Evolutionary conservation across 805 yeast genomes (phyloP).

Genomic region (Pichia eremophila): DNA sequence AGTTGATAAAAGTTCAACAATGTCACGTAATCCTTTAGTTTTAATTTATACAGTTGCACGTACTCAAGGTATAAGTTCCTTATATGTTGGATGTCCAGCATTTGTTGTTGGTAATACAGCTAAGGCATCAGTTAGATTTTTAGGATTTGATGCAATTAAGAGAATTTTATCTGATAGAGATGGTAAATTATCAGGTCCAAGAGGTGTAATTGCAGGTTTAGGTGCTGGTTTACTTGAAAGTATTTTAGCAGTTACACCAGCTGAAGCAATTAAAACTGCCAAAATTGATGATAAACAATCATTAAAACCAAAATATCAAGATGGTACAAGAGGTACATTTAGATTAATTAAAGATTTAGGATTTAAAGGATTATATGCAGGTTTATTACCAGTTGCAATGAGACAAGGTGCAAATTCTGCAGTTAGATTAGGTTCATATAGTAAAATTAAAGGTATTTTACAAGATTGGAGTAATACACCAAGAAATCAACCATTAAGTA

Average conservation of each 20-base stretch:
- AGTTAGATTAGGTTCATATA: slow-evolving; percentile 88
- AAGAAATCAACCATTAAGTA: slow-evolving; percentile 64
- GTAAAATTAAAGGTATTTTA: slow-evolving; percentile 69
- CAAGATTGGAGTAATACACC: slow-evolving; percentile 62
- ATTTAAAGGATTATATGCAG: slow-evolving; percentile 74
- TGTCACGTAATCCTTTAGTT: slow-evolving; percentile 76
- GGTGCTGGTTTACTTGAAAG: slow-evolving; percentile 95
- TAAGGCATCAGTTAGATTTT: slow-evolving; percentile 89
- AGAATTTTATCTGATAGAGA: slow-evolving; percentile 65
- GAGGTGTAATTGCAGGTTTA: slow-evolving; percentile 93
- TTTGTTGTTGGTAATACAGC: slow-evolving; percentile 93
- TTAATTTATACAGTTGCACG: slow-evolving; percentile 67
- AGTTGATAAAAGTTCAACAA: slow-evolving; percentile 51
- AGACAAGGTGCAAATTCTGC: slow-evolving; percentile 96
- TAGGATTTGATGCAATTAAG: slow-evolving; percentile 87
- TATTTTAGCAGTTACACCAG: slow-evolving; percentile 90
- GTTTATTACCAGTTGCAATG: slow-evolving; percentile 84
- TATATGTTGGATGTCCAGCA: slow-evolving; percentile 95
- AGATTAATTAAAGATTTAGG: slow-evolving; percentile 70
- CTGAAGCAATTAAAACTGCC: slow-evolving; percentile 93
- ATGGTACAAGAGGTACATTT: slow-evolving; percentile 53
- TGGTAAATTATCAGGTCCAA: slow-evolving; percentile 79
- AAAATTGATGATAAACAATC: slow-evolving; percentile 87
- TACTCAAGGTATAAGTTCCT: slow-evolving; percentile 66
- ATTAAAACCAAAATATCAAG: slow-evolving; percentile 66